Evolutionary conservation across 78 protist genomes (phyloP).

Genomic region (Cavenderia fasciculata): DNA sequence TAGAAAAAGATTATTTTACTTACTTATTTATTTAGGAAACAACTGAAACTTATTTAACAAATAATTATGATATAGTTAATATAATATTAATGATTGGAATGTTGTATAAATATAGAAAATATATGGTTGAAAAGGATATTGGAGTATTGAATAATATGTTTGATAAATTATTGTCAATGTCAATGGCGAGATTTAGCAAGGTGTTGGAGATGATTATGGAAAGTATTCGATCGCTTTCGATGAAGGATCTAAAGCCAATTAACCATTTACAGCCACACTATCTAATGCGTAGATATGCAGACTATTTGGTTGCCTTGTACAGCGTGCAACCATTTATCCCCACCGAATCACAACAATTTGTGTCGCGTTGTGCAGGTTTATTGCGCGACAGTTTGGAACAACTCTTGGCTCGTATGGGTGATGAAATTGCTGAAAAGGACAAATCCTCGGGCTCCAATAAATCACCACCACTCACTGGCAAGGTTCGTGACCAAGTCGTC

Average conservation of each 20-base stretch:
- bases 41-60: not conserved
- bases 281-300: constrained; percentile 16
- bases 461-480: no score
- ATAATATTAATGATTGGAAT: constrained; percentile 5
- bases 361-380: not conserved
- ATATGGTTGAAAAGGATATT: constrained; percentile 10
- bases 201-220: not conserved
- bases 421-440: constrained; percentile 31
- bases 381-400: not conserved
- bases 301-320: not conserved
- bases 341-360: not conserved
- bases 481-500: no score
- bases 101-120: not conserved
- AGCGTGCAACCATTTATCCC: not conserved
- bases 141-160: constrained; percentile 8
- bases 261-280: not conserved
- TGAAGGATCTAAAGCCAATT: constrained; percentile 47
- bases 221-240: not conserved
- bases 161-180: constrained; percentile 1
- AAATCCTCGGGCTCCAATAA: no score
- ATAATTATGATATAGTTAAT: constrained; percentile 17
- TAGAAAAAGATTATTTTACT: not conserved
- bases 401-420: not conserved
- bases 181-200: not conserved
- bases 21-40: not conserved